Evolutionary conservation across 208 protist genomes (phyloP).

Genomic region (Trypanosoma boissoni): DNA sequence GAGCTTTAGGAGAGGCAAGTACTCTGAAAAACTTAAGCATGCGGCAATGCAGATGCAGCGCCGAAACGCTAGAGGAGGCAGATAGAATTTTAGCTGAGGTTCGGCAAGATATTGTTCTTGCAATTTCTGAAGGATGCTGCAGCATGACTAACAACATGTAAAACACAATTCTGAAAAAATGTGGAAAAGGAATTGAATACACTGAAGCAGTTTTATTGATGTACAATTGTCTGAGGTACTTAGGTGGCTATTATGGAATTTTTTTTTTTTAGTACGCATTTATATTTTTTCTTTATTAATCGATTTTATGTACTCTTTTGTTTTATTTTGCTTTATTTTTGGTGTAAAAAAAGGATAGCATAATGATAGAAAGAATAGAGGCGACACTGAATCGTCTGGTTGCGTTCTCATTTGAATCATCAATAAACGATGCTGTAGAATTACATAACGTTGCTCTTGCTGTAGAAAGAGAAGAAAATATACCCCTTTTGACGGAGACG

Average conservation of each 20-base stretch:
- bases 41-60: conserved; percentile 62
- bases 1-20: conserved; percentile 36
- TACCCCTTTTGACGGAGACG: conserved; percentile 43
- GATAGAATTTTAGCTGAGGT: conserved; percentile 17
- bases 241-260: too few species aligned
- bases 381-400: conserved; percentile 39
- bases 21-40: conserved; percentile 65
- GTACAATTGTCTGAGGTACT: too few species aligned
- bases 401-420: conserved; percentile 28
- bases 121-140: conserved; percentile 52
- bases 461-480: conserved; percentile 24
- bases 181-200: conserved; percentile 7
- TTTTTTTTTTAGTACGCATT: conserved; percentile 9
- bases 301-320: neutral
- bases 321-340: neutral
- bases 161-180: conserved; percentile 8
- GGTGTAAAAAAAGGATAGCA: neutral
- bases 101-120: conserved; percentile 37
- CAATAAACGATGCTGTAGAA: conserved; percentile 26
- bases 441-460: conserved; percentile 32
- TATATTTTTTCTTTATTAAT: conserved; percentile 3
- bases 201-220: too few species aligned
- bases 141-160: conserved; percentile 8
- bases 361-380: conserved; percentile 28
- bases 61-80: conserved; percentile 32